Base-by-base conservation (phyloP, 2,329 filamentous ascomycete species). In the Fusarium haematococcum region DNA sequence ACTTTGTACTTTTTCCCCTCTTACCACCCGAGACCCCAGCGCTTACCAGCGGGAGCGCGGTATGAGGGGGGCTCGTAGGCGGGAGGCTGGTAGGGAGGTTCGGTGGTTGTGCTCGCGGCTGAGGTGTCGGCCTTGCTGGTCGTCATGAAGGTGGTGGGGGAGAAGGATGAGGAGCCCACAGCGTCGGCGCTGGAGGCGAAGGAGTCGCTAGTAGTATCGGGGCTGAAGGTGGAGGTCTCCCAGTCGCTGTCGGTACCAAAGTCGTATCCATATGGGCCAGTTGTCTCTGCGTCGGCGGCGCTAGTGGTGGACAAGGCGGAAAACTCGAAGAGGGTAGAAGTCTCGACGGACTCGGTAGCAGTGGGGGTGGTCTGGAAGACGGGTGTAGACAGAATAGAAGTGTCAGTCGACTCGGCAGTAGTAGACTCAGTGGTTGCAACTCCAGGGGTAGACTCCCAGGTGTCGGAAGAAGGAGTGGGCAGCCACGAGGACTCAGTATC, bases 51-150 rank as follows among this genome's bases (percentile, higher is more conserved):
- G 50, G 78, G 67, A 48, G 73, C 69, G 7, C 43, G 72, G 66
- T 75, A 75, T 3, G 73, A 75, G 6, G 73, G 72, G 4, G 77
- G 70, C 8, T 73, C 73, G 37, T 80, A 80, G 23, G 78, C 73
- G 2, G 78, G 79, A 1, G 76, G 74, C 0, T 73, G 66, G 7
- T 78, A 79, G 10, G 69, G 56, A 1, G 72, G 65, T 1, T 74
- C 73, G 25, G 61, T 39, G 25, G 20, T 37, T 18, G 45, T 67
- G 5, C 67, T 62, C 1, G 58, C 63, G 9, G 35, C 50, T 7
- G 64, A 59, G 3, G 41, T 37, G n/a, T 70, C 57, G 1, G 60
- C 59, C 43, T 77, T 78, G 69, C 74, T 75, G 1, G 75, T 77
- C 2, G 77, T 79, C 2, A 76, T 37, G n/a, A 80, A 25, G 1